phyloP scores from a whole-genome alignment of 1,284 basidiomycete genomes.

The Coniferiporia weirii region DNA sequence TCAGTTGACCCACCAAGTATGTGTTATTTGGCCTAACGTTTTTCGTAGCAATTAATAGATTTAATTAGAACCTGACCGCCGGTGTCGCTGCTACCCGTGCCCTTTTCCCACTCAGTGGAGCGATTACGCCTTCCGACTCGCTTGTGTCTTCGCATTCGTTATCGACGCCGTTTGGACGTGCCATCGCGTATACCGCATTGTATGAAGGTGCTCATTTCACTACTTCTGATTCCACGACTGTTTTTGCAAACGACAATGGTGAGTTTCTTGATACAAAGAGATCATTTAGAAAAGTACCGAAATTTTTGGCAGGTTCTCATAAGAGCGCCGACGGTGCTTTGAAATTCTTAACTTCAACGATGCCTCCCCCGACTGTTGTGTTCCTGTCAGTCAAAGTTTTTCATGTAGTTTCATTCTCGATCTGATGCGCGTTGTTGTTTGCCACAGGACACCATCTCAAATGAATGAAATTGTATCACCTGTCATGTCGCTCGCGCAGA shows the following conservation, averaged over 20 bases:
- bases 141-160: conserved; percentile 67
- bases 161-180: conserved; percentile 64
- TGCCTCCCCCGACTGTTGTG: conserved; percentile 21
- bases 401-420: conserved; percentile 33
- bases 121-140: conserved; percentile 63
- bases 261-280: conserved; percentile 27
- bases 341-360: conserved; percentile 27
- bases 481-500: conserved; percentile 50
- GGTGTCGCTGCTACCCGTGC: conserved; percentile 68
- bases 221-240: conserved; percentile 50
- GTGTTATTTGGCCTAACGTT: conserved; percentile 38
- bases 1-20: conserved; percentile 57
- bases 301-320: neutral
- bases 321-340: neutral
- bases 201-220: conserved; percentile 69
- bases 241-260: conserved; percentile 36
- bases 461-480: conserved; percentile 44
- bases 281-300: neutral
- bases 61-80: conserved; percentile 60
- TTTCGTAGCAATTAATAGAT: conserved; percentile 44
- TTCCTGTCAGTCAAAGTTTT: conserved; percentile 21
- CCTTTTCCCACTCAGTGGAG: conserved; percentile 57
- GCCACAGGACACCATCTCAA: conserved; percentile 46
- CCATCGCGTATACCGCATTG: conserved; percentile 69
- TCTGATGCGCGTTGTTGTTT: conserved; percentile 43